These are phyloP conservation scores for Cucurbita moschata DNA, from an alignment of 306 rosid genomes.

Conservation along the genomic window DNA sequence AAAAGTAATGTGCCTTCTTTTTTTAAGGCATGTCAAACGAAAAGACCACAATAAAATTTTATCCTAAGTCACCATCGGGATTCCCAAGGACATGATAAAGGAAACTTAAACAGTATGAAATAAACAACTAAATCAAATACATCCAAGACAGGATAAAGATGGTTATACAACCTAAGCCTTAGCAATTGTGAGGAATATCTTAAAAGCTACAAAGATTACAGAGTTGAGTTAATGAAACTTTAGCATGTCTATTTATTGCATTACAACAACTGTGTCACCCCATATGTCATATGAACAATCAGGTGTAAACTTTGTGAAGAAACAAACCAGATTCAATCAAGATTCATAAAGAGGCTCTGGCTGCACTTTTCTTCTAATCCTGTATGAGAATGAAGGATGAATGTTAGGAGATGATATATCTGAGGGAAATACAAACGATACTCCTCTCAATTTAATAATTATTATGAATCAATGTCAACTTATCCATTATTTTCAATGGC, in stretches of 20 bases:
- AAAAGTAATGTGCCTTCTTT: too few species aligned
- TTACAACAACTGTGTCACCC: not conserved
- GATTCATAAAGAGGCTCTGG: conserved; percentile 64
- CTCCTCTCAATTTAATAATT: not conserved
- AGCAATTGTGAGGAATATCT: not conserved
- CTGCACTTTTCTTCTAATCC: conserved; percentile 75
- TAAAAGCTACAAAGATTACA: not conserved
- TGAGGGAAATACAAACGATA: not conserved
- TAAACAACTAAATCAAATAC: not conserved
- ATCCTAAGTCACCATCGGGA: too few species aligned
- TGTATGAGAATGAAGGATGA: conserved; percentile 21
- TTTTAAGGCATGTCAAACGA: too few species aligned
- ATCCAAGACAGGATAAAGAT: not conserved
- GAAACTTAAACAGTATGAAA: not conserved
- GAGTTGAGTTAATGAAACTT: not conserved
- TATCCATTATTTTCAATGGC: not conserved
- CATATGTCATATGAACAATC: not conserved
- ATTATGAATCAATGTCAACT: not conserved
- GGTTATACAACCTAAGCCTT: not conserved
- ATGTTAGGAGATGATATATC: conserved; percentile 5
- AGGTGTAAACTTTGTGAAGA: not conserved
- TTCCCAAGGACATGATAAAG: too few species aligned
- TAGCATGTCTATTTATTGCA: not conserved
- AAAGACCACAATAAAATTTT: too few species aligned
- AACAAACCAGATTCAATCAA: conserved; percentile 4